Base-by-base conservation (phyloP, 768 basidiomycete genomes). In the Pleurotus djamor region DNA sequence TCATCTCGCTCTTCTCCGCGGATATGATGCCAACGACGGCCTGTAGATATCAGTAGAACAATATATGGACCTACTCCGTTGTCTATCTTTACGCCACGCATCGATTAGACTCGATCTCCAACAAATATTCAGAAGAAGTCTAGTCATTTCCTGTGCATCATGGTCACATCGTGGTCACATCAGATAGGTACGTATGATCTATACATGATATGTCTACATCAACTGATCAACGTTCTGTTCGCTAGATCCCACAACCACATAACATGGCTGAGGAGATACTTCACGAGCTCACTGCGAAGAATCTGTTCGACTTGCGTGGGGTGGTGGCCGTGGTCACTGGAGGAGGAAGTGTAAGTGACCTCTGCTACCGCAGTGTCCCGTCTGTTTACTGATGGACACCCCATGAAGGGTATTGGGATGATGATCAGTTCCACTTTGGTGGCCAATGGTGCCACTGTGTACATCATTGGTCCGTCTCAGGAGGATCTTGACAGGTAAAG, bases 371-470 rank as follows among this genome's bases (percentile, higher is more conserved):
- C 14, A 7, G 54, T 5, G 37, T 5, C 41, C 17, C 48, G 37
- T 51, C 49, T 28, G 21, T 28, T 28, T 28, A 1, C 21, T 28
- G 3, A 28, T 28, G 21, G 21, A 28, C n/a, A 28, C 1, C 2
- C 21, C 21, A 28, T 28, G 33, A 59, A 76, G 78, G 81, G 81
- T 0, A 80, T 81, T 17, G 81, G 81, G 0, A 67, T 81, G 48
- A 81, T 81, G 80, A 79, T 82, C 33, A 73, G 72, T 59, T 75
- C 75, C 9, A 79, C 80, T 0, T 66, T 82, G 4, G 61, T 79
- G 5, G 77, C 79, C 1, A 82, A 82, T 60, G 79, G 79, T 6
- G 81, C 81, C 0, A 77, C 70, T 0, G 81, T 82, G 2, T 81
- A 80, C 57, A 78, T 81, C 48, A 74, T 81, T 36, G 81, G 78